Base-by-base conservation (phyloP, 1,284 basidiomycete genomes). In the Fomitiporia mediterranea region DNA sequence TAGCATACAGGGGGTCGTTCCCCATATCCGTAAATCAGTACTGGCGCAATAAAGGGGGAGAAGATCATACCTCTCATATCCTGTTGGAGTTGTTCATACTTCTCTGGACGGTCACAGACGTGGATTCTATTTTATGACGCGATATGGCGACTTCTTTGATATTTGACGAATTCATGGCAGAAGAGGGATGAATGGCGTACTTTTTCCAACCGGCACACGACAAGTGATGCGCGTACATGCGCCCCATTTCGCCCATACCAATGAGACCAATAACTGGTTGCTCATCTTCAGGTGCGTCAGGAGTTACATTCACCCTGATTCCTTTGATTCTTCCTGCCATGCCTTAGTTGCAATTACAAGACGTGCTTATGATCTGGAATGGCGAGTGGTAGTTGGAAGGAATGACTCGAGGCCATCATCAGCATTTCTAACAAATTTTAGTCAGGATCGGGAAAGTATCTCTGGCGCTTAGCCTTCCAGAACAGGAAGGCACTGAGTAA, bases 161-260 rank as follows among this genome's bases (percentile, higher is more conserved):
- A 27, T 46, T 43, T 44, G 9, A n/a, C 34, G 39, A 35, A 27
- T 54, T 19, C 28, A 46, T 9, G 25, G 8, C 4, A 35, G 19
- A 43, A 50, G 54, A 39, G 28, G 59, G 5, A 28, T 27, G 15
- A 30, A 19, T 7, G 6, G 30, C 80, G 64, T 61, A 94, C 93
- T 85, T 89, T 73, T 86, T 83, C 84, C 90, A 93, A 0, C 94
- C 94, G 2, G 86, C 92, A 7, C 77, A 75, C 6, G 83, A 81
- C 34, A 98, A 75, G 39, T 78, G 72, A 37, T 80, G 80, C 0
- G 94, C 94, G 69, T 98, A 99, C 88, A 99, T 91, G 63, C 78
- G 78, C 3, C 96, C 96, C 96, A 98, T 99, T 59, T 94, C 82
- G 3, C 91, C 91, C 92, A 95, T 94, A 1, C 92, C 92, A 60